Evolutionary conservation across 1,284 basidiomycete species (phyloP).

Genomic region (Pascua sp.): DNA sequence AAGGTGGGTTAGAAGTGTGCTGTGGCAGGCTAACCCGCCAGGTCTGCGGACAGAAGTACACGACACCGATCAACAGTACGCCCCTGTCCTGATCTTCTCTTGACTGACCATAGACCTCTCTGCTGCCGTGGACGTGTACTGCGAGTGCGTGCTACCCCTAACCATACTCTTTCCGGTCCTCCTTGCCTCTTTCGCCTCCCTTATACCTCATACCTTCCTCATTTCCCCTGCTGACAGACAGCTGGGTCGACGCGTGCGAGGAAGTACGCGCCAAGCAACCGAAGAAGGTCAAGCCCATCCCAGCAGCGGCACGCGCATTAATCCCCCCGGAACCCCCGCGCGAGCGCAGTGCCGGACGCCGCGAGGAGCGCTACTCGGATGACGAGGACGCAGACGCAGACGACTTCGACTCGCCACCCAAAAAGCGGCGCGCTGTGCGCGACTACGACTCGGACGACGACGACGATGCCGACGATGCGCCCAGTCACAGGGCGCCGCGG

Average conservation of each 20-base stretch:
- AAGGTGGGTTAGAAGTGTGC: slow-evolving; percentile 21
- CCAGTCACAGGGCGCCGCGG: slow-evolving; percentile 7
- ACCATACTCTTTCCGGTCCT: too few species aligned
- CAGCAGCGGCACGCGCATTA: slow-evolving; percentile 6
- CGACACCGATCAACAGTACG: slow-evolving; percentile 43
- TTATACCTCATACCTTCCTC: too few species aligned
- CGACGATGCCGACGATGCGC: slow-evolving; percentile 8
- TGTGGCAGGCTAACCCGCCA: slow-evolving; percentile 1
- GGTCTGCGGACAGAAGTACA: slow-evolving; percentile 40
- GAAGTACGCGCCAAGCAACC: slow-evolving; percentile 37
- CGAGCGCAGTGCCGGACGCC: slow-evolving; percentile 7
- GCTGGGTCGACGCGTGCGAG: slow-evolving; percentile 49
- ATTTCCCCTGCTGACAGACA: slow-evolving; percentile 11
- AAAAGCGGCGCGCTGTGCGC: slow-evolving; percentile 8
- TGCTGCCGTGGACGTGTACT: slow-evolving; percentile 44
- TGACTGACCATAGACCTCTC: slow-evolving; percentile 35
- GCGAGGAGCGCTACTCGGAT: slow-evolving; percentile 58
- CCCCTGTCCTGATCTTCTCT: neutral
- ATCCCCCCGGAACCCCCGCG: neutral
- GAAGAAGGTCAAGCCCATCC: slow-evolving; percentile 18
- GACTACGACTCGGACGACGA: slow-evolving; percentile 21
- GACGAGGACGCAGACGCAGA: slow-evolving; percentile 61
- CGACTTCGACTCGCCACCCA: slow-evolving; percentile 45
- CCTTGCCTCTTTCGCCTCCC: too few species aligned
- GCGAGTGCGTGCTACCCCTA: slow-evolving; percentile 30